A percentile compares a stretch with the other conserved stretches of the same genome.
phyloP scores from a whole-genome alignment of 345 rosid species.

The Heritiera fomes region DNA sequence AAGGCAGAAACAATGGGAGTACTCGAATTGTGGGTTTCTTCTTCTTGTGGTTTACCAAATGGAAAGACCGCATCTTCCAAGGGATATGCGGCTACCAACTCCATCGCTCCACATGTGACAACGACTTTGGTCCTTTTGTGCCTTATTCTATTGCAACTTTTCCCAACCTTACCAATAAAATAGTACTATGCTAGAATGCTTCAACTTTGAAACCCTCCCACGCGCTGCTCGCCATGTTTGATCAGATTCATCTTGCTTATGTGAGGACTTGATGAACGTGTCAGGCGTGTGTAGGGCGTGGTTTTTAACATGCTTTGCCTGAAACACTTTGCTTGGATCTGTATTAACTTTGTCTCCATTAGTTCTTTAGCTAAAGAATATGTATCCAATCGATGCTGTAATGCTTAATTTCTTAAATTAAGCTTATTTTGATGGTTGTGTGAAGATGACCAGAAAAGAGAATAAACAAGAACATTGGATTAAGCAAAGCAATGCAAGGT shows the following conservation, averaged over 20 bases:
- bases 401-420: background rate
- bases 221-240: conserved; percentile 11
- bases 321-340: conserved; percentile 6
- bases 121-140: conserved; percentile 5
- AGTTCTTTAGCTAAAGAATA: conserved; percentile 2
- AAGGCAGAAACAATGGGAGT: background rate
- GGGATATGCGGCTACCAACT: conserved; percentile 44
- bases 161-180: background rate
- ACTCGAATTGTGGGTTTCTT: conserved; percentile 12
- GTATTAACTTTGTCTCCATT: background rate
- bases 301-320: background rate
- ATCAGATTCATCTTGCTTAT: background rate
- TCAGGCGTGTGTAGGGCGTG: background rate
- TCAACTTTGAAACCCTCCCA: background rate
- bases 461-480: background rate
- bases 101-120: conserved; percentile 23
- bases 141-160: conserved; percentile 1
- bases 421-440: background rate
- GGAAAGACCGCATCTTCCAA: conserved; percentile 43
- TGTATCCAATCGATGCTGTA: background rate
- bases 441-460: background rate
- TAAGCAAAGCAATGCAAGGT: background rate
- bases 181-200: background rate
- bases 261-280: background rate
- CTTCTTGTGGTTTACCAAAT: conserved; percentile 6